phyloP scores from a whole-genome alignment of 768 basidiomycete species.

The Rhodocollybia butyracea region DNA sequence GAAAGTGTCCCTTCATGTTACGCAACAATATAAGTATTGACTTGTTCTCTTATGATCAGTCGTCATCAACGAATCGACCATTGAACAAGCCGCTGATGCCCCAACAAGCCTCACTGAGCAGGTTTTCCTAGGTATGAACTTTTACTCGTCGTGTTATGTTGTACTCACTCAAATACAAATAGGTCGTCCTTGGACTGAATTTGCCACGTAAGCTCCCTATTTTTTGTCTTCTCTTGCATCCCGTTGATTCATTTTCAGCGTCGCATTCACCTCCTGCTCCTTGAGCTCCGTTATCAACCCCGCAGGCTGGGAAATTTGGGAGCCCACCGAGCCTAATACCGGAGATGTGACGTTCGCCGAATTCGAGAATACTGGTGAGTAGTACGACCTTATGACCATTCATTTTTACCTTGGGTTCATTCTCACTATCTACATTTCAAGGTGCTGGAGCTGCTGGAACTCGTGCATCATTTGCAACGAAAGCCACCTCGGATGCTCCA shows the following conservation, averaged over 20 bases:
- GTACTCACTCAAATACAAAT: no score
- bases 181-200: no score
- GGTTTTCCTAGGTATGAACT: constrained; percentile 4
- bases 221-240: neutral
- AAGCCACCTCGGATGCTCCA: constrained; percentile 13
- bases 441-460: constrained; percentile 22
- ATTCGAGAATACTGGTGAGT: constrained; percentile 17
- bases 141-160: no score
- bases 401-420: neutral
- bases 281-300: no score
- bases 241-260: constrained; percentile 5
- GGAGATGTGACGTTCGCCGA: constrained; percentile 21
- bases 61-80: constrained; percentile 9
- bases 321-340: constrained; percentile 21
- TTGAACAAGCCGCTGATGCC: neutral
- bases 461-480: constrained; percentile 21
- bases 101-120: neutral
- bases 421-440: neutral
- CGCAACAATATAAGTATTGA: neutral
- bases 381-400: neutral
- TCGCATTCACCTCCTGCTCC: no score
- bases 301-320: constrained; percentile 22
- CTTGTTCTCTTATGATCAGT: neutral
- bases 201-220: constrained; percentile 1
- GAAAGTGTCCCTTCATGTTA: constrained; percentile 5